Conservation (phyloP, 2,329 filamentous ascomycete species). For the Epichloe sp. region DNA sequence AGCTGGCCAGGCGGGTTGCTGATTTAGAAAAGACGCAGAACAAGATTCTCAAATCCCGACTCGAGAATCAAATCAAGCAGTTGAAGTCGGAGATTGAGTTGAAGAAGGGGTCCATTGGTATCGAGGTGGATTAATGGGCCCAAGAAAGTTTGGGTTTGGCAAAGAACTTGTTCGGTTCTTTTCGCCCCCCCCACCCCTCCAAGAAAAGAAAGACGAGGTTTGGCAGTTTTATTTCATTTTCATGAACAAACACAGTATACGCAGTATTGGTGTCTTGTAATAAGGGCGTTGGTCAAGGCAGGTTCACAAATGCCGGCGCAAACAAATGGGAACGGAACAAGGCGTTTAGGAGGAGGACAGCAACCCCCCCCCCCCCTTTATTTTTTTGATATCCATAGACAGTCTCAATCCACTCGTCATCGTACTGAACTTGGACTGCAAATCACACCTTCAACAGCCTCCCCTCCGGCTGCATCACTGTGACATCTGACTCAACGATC, state of each 20-base stretch:
- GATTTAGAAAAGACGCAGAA: constrained; percentile 31
- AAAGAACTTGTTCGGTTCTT: too few species aligned
- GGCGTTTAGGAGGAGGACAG: background rate
- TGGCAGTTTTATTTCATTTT: background rate
- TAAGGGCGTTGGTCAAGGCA: too few species aligned
- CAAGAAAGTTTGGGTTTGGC: too few species aligned
- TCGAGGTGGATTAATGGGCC: constrained; percentile 23
- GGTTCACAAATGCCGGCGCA: too few species aligned
- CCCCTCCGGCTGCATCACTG: background rate
- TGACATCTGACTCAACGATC: constrained; percentile 9
- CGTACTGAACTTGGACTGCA: background rate
- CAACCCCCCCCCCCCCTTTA: too few species aligned
- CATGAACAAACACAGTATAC: background rate
- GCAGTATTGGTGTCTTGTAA: too few species aligned
- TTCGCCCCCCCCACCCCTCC: too few species aligned
- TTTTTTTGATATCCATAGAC: background rate
- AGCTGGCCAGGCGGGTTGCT: constrained; percentile 31
- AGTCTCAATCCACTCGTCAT: background rate
- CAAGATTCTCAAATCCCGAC: constrained; percentile 35
- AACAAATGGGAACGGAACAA: background rate
- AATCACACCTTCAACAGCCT: background rate
- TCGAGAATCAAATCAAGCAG: constrained; percentile 36
- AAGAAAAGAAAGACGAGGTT: too few species aligned
- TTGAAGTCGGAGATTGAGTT: constrained; percentile 31
- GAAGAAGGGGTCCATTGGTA: constrained; percentile 31